Evolutionary conservation across 1,139 yeast species (phyloP).

Genomic region (Debaryomycetaceae sp.): DNA sequence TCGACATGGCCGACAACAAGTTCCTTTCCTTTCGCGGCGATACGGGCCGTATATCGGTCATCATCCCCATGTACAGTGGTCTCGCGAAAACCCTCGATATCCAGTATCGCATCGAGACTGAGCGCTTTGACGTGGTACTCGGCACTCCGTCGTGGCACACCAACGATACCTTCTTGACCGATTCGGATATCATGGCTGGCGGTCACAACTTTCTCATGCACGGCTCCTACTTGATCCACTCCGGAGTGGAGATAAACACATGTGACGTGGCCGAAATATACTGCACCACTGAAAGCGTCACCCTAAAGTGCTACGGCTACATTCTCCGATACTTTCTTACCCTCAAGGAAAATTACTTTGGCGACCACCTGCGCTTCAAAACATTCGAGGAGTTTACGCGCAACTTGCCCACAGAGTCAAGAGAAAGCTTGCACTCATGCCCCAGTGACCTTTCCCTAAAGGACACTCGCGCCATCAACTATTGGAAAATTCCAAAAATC

Average conservation of each 20-base stretch:
- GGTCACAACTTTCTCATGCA: slow-evolving; percentile 48
- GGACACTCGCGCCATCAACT: slow-evolving; percentile 14
- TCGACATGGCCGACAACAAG: slow-evolving; percentile 72
- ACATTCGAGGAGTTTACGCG: slow-evolving; percentile 71
- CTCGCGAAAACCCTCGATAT: slow-evolving; percentile 47
- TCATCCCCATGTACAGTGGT: slow-evolving; percentile 54
- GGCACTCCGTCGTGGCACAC: slow-evolving; percentile 94
- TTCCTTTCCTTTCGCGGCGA: slow-evolving; percentile 68
- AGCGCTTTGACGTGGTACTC: slow-evolving; percentile 49
- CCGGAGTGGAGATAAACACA: slow-evolving; percentile 49
- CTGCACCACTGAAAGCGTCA: slow-evolving; percentile 54
- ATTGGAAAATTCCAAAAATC: slow-evolving; percentile 32
- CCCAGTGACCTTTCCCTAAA: slow-evolving; percentile 1
- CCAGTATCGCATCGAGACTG: slow-evolving; percentile 43
- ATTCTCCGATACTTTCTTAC: slow-evolving; percentile 64
- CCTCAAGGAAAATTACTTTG: slow-evolving; percentile 84
- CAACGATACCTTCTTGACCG: slow-evolving; percentile 53
- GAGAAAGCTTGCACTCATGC: neutral
- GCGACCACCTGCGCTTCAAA: slow-evolving; percentile 70
- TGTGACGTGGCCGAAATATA: slow-evolving; percentile 61
- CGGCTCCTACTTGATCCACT: slow-evolving; percentile 59
- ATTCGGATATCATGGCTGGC: slow-evolving; percentile 50
- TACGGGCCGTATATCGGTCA: slow-evolving; percentile 32
- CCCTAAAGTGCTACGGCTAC: slow-evolving; percentile 69
- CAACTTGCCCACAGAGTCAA: slow-evolving; percentile 4